Percentiles rank a stretch among this genome's conserved stretches.
These are phyloP conservation scores for Ceratobasidium papillatum DNA, from an alignment of 1,284 basidiomycete genomes.

Conservation along the genomic window DNA sequence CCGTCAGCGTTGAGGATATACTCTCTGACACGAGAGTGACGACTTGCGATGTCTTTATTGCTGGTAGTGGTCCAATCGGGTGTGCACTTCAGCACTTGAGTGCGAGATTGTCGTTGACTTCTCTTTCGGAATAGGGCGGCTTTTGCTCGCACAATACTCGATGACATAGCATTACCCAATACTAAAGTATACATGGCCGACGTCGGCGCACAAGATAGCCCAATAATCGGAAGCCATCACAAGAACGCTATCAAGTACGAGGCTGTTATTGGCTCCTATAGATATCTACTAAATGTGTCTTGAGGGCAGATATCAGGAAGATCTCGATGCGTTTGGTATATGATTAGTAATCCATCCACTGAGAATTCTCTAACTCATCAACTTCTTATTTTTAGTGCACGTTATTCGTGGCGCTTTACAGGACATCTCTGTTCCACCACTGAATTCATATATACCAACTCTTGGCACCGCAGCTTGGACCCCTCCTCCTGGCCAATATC, in stretches of 20 bases:
- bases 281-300: not conserved
- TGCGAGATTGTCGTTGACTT: not conserved
- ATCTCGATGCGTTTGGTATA: conserved; percentile 27
- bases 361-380: not conserved
- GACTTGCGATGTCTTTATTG: conserved; percentile 26
- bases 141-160: conserved; percentile 15
- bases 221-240: not conserved
- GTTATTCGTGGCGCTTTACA: conserved; percentile 17
- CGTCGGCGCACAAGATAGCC: conserved; percentile 21
- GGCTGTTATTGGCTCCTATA: too few species aligned
- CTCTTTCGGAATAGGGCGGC: not conserved
- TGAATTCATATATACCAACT: not conserved
- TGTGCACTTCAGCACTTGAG: not conserved
- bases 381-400: not conserved
- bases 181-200: conserved; percentile 12
- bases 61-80: conserved; percentile 26
- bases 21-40: not conserved
- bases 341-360: not conserved
- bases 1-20: not conserved
- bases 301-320: conserved; percentile 9
- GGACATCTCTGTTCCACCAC: conserved; percentile 25
- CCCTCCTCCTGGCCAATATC: not conserved
- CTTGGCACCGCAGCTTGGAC: not conserved
- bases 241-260: conserved; percentile 28
- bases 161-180: not conserved